A percentile compares a stretch with the other conserved stretches of the same genome.
Conservation (phyloP, 2,329 filamentous ascomycete genomes). For the Colletotrichum musicola region DNA sequence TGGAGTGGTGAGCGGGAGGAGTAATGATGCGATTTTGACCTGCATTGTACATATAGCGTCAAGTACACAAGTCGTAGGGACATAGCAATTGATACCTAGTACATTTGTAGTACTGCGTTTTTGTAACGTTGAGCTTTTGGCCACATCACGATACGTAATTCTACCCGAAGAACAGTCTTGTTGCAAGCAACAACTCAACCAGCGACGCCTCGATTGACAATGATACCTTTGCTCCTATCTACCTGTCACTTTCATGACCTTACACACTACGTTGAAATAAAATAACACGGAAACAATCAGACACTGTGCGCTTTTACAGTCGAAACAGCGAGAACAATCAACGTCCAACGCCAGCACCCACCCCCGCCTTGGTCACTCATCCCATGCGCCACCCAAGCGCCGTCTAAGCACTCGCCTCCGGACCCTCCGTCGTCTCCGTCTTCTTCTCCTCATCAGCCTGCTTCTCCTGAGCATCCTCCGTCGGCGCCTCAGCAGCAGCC, state of each 20-base stretch:
- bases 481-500: neutral
- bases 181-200: neutral
- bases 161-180: too few relatives aligned
- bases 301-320: slow-evolving; percentile 4
- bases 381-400: neutral
- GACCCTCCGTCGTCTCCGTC: slow-evolving; percentile 3
- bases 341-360: neutral
- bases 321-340: neutral
- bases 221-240: neutral
- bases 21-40: neutral
- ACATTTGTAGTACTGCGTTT: neutral
- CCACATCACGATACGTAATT: too few relatives aligned
- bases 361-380: slow-evolving; percentile 1
- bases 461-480: neutral
- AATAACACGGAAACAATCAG: neutral
- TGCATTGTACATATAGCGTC: neutral
- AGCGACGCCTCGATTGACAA: neutral
- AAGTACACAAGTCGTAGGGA: neutral
- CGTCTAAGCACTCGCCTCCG: slow-evolving; percentile 24
- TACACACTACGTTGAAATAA: neutral
- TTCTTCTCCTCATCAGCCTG: slow-evolving; percentile 12
- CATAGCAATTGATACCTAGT: neutral
- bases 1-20: slow-evolving; percentile 43
- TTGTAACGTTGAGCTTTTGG: too few relatives aligned
- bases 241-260: neutral